phyloP scores from a whole-genome alignment of 1,139 yeast genomes.

The Kluyveromyces sp. region DNA sequence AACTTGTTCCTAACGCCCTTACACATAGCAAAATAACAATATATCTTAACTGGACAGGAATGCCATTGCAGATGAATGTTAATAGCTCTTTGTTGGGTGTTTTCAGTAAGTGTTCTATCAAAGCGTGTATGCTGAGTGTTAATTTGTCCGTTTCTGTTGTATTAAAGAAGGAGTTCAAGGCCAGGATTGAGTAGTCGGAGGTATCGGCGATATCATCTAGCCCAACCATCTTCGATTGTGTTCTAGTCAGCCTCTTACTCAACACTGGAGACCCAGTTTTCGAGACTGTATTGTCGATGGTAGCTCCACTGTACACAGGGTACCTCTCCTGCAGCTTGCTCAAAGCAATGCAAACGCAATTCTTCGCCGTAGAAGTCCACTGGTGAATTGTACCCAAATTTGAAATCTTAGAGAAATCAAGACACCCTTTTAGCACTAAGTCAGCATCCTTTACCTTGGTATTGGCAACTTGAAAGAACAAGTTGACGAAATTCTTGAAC shows the following conservation, averaged over 20 bases:
- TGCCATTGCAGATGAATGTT: constrained; percentile 64
- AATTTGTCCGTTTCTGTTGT: constrained; percentile 47
- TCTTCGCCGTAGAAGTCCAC: constrained; percentile 22
- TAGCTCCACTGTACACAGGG: constrained; percentile 18
- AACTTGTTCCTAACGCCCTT: constrained; percentile 23
- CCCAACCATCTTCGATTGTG: constrained; percentile 19
- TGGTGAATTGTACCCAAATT: constrained; percentile 27
- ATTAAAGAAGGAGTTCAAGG: constrained; percentile 44
- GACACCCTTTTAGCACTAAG: constrained; percentile 27
- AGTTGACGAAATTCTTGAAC: constrained; percentile 34
- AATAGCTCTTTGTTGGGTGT: constrained; percentile 39
- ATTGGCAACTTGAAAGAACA: constrained; percentile 23
- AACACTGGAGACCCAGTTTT: constrained; percentile 9
- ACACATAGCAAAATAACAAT: constrained; percentile 47
- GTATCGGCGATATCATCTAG: constrained; percentile 22
- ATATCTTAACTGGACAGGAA: constrained; percentile 85
- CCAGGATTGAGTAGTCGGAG: constrained; percentile 35
- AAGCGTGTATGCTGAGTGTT: constrained; percentile 40
- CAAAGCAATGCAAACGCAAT: constrained; percentile 23
- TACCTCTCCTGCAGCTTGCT: constrained; percentile 24
- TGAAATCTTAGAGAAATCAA: constrained; percentile 26
- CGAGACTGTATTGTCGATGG: constrained; percentile 11
- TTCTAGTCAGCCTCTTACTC: constrained; percentile 27
- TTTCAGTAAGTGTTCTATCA: constrained; percentile 36
- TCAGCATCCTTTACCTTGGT: constrained; percentile 26